Conservation (phyloP, 2,329 filamentous ascomycete species). For the Diaporthe ampelina region DNA sequence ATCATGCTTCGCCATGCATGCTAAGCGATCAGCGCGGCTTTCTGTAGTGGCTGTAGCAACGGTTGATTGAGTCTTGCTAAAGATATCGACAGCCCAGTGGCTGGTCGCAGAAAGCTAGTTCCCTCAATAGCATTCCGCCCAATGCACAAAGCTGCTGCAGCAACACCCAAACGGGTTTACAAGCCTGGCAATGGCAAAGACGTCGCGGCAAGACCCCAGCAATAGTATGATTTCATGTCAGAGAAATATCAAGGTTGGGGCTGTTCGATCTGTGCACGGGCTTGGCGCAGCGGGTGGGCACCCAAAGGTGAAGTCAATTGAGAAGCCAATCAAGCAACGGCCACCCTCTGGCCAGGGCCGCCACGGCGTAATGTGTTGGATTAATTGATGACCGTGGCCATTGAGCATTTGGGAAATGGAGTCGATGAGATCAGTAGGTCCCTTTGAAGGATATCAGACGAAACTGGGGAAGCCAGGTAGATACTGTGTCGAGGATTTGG, state of each 20-base stretch:
- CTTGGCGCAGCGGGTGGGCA: conserved; percentile 19
- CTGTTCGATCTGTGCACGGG: conserved; percentile 18
- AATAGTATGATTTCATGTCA: background rate
- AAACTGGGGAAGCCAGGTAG: conserved; percentile 5
- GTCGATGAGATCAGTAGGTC: background rate
- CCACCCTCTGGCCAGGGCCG: background rate
- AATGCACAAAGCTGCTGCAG: conserved; percentile 3
- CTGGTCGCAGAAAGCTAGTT: background rate
- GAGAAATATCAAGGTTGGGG: conserved; percentile 5
- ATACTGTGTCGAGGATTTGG: conserved; percentile 8
- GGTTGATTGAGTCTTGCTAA: background rate
- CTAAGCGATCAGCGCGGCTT: background rate
- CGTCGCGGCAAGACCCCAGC: background rate
- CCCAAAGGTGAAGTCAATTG: background rate
- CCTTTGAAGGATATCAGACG: conserved; percentile 7
- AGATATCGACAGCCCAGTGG: background rate
- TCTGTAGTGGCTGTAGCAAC: background rate
- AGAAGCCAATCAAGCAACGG: background rate
- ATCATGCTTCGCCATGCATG: background rate
- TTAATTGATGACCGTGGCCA: background rate
- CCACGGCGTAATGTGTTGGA: background rate
- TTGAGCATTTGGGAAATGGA: background rate
- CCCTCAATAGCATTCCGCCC: background rate
- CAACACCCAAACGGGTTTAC: background rate
- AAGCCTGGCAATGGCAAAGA: background rate